These are phyloP conservation scores for Tephrocybe rancida DNA, from an alignment of 768 basidiomycete genomes.

Conservation along the genomic window DNA sequence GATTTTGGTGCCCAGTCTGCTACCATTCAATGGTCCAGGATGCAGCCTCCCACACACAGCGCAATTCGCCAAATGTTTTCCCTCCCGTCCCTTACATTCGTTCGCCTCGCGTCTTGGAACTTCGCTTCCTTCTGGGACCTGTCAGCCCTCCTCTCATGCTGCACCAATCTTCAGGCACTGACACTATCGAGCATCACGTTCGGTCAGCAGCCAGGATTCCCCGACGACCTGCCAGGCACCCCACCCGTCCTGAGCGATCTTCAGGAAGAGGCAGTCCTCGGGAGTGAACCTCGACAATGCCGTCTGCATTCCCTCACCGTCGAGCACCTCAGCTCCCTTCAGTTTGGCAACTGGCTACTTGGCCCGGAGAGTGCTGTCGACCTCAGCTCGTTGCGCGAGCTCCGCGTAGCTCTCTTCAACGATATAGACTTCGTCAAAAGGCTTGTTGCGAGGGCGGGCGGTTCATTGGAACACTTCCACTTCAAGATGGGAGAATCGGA, in stretches of 20 bases:
- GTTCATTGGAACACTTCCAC: conserved; percentile 42
- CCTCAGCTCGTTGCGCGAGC: conserved; percentile 39
- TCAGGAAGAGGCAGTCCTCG: neutral
- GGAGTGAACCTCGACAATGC: conserved; percentile 5
- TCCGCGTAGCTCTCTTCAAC: conserved; percentile 43
- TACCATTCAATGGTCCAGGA: conserved; percentile 36
- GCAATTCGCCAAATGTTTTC: conserved; percentile 38
- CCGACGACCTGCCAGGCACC: neutral
- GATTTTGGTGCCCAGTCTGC: conserved; percentile 38
- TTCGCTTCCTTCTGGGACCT: conserved; percentile 38
- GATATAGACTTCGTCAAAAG: conserved; percentile 35
- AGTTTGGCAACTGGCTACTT: conserved; percentile 40
- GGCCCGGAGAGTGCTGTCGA: conserved; percentile 32
- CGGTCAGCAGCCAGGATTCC: neutral
- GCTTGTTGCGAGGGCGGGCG: conserved; percentile 35
- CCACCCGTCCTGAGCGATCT: conserved; percentile 1
- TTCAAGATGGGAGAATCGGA: conserved; percentile 45
- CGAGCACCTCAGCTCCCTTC: conserved; percentile 39
- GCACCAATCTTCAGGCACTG: conserved; percentile 35
- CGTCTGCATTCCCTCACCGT: conserved; percentile 40
- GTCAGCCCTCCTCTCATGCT: conserved; percentile 32
- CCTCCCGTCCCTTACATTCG: conserved; percentile 33
- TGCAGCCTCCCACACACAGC: conserved; percentile 34
- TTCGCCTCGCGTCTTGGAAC: conserved; percentile 42
- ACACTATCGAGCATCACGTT: conserved; percentile 23